Percentiles rank a stretch among this genome's conserved stretches.
These are phyloP conservation scores for Silene uniflora DNA, from an alignment of 148 eudicot genomes.

Conservation along the genomic window DNA sequence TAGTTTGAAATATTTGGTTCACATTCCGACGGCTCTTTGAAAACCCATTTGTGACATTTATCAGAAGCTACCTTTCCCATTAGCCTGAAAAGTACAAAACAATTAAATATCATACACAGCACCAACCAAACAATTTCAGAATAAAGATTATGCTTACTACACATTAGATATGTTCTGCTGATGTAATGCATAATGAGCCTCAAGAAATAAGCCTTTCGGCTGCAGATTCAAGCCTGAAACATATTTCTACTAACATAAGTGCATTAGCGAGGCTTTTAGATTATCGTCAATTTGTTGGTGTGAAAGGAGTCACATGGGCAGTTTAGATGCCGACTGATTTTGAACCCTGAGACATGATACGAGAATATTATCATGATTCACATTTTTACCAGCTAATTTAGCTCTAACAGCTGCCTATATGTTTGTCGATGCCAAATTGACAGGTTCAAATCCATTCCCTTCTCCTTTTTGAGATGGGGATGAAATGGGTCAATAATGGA, in stretches of 20 bases:
- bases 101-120: conserved; percentile 2
- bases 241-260: neutral
- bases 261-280: neutral
- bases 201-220: neutral
- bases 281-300: neutral
- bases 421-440: neutral
- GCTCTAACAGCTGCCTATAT: neutral
- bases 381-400: no score
- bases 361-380: neutral
- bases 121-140: neutral
- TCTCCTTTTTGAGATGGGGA: conserved; percentile 10
- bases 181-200: neutral
- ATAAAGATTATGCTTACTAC: neutral
- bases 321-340: neutral
- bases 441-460: neutral
- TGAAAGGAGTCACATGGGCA: no score
- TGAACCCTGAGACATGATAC: neutral
- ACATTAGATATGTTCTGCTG: neutral
- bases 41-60: conserved; percentile 99
- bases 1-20: conserved; percentile 91
- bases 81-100: conserved; percentile 54
- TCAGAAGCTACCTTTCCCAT: conserved; percentile 99
- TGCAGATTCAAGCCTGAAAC: neutral
- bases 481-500: conserved; percentile 6
- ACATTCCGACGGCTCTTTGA: conserved; percentile 95